These are phyloP conservation scores for Colletotrichum sansevieriae DNA, from an alignment of 2,329 filamentous ascomycete species.

Conservation along the genomic window DNA sequence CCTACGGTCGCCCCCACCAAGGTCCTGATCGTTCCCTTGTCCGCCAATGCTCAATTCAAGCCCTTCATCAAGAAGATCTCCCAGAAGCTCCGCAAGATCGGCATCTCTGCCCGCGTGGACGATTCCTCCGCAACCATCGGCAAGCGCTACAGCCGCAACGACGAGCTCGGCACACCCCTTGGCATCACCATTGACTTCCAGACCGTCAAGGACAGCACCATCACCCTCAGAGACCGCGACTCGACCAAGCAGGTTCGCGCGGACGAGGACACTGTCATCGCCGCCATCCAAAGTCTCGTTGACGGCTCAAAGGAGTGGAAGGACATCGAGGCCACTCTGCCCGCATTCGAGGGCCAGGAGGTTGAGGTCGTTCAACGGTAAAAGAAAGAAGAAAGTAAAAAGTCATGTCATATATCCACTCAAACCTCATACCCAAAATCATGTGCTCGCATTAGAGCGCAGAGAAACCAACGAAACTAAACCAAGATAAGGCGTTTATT, in stretches of 20 bases:
- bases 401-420: no score
- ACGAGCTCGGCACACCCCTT: conserved; percentile 94
- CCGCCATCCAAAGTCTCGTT: conserved; percentile 73
- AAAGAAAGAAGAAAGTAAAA: neutral
- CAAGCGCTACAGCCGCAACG: conserved; percentile 94
- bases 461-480: neutral
- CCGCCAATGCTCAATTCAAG: conserved; percentile 82
- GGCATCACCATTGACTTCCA: conserved; percentile 97
- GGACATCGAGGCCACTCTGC: conserved; percentile 82
- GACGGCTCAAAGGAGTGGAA: conserved; percentile 68
- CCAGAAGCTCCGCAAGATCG: conserved; percentile 79
- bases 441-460: no score
- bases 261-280: conserved; percentile 82
- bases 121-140: conserved; percentile 93
- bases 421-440: no score
- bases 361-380: conserved; percentile 52
- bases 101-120: conserved; percentile 88
- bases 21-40: conserved; percentile 91
- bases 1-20: conserved; percentile 89
- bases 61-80: conserved; percentile 82
- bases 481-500: neutral
- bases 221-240: conserved; percentile 92
- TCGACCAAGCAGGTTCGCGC: conserved; percentile 91
- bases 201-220: conserved; percentile 86
- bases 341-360: conserved; percentile 86